Evolutionary conservation across 345 rosid species (phyloP).

Genomic region (Abelmoschus esculentus): DNA sequence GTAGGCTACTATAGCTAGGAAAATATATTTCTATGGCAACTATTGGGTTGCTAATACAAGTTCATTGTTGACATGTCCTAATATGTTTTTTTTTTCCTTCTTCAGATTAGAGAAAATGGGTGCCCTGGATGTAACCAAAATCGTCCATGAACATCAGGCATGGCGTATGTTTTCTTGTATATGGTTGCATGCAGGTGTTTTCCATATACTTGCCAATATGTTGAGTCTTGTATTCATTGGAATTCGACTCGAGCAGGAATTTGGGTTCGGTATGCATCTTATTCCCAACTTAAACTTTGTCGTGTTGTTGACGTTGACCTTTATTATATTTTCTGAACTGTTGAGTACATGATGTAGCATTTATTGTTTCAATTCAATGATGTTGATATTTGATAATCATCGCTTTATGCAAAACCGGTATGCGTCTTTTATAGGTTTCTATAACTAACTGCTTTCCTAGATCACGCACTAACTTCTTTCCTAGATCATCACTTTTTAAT

Average conservation of each 20-base stretch:
- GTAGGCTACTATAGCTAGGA: too few species aligned
- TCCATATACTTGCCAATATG: too few species aligned
- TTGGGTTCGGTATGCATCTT: slow-evolving; percentile 67
- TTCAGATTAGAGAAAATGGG: too few species aligned
- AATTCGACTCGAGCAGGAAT: slow-evolving; percentile 89
- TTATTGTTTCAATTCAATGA: background rate
- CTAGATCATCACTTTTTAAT: too few species aligned
- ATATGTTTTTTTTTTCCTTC: too few species aligned
- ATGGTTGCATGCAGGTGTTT: background rate
- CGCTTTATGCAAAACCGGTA: background rate
- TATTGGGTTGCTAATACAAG: too few species aligned
- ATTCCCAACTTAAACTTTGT: slow-evolving; percentile 2
- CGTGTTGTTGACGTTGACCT: too few species aligned
- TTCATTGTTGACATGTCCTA: too few species aligned
- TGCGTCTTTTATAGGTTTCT: background rate
- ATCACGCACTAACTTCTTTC: background rate
- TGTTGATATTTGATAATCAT: too few species aligned
- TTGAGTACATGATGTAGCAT: too few species aligned
- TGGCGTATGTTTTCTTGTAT: slow-evolving; percentile 86
- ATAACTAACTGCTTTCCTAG: background rate
- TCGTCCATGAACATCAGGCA: slow-evolving; percentile 49
- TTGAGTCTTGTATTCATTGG: slow-evolving; percentile 50
- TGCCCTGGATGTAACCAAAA: slow-evolving; percentile 32
- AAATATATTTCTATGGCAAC: background rate
- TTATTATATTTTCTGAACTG: background rate